Evolutionary conservation across 495 filamentous ascomycete species (phyloP), one percentile per base, ranked within the genome.

Genomic region (Jackrogersella multiformis): DNA sequence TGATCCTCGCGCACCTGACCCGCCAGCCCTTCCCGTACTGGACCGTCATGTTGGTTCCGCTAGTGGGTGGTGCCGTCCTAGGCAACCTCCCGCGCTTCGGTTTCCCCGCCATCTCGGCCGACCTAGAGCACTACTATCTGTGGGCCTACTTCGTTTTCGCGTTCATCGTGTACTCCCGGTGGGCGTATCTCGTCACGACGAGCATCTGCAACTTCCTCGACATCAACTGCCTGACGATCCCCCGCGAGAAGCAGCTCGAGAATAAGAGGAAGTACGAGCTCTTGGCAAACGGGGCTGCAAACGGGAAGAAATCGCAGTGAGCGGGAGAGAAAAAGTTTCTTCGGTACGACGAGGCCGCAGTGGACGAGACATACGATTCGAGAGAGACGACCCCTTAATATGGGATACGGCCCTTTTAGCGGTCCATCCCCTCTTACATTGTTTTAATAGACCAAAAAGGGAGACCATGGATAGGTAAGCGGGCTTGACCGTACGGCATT

Each of bases 1-100:
- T 98, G 77, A 98, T 99, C 74, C 87, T 99, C 13, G 94, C 96
- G 9, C 95, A 99, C 75, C 81, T 99, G 13, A 91, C 94, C 3
- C 88, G 87, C 55, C 96, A 98, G 76, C 92, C 94, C 1, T 99
- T 97, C 79, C 95, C 95, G 0, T 93, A 90, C 81, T 98, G 94
- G 93, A 99, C 95, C 13, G 84, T 94, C 34, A 88, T 99, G 83
- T 84, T 97, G 21, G 85, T 84, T 38, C 95, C 95, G 9, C 84
- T 99, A 15, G 80, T 98, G 36, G 89, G 89, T 5, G 95, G 96
- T 26, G 94, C 93, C 21, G 70, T 95, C 2, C 79, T 98, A 13
- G 90, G 84, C 2, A 97, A 97, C 75, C 78, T 97, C 28, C 95
- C 94, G 5, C 82, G 82, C 26, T 61, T 98, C 24, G 95, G 95